phyloP scores from a whole-genome alignment of 495 filamentous ascomycete genomes.

The Neurospora tetraspora region DNA sequence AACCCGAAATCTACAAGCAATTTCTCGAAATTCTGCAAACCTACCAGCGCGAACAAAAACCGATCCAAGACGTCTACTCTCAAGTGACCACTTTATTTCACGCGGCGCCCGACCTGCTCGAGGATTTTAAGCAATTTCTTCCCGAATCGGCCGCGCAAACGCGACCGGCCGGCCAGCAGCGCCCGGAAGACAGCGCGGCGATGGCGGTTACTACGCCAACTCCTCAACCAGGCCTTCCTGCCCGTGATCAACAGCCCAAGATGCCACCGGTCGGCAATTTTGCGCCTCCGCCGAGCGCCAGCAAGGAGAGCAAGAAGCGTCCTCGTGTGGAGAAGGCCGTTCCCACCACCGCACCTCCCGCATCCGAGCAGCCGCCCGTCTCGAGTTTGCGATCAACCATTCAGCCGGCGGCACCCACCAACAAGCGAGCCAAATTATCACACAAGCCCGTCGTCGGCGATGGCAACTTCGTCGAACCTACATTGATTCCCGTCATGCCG shows the following conservation, averaged over 20 bases:
- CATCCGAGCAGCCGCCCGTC: constrained; percentile 23
- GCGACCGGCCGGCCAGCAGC: constrained; percentile 48
- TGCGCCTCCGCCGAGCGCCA: constrained; percentile 67
- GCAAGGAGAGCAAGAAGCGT: constrained; percentile 69
- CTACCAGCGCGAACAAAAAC: constrained; percentile 96
- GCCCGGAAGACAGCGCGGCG: constrained; percentile 47
- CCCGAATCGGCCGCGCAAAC: constrained; percentile 92
- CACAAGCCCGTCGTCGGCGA: constrained; percentile 53
- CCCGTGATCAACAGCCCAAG: constrained; percentile 45
- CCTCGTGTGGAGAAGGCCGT: constrained; percentile 34
- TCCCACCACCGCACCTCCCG: constrained; percentile 13
- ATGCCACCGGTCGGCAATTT: constrained; percentile 95
- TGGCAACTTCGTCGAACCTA: constrained; percentile 67
- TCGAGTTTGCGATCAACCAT: constrained; percentile 25
- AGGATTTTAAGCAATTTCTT: constrained; percentile 98
- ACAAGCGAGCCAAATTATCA: constrained; percentile 52
- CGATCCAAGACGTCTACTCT: constrained; percentile 95
- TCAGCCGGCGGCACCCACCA: constrained; percentile 18
- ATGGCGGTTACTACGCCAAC: constrained; percentile 45
- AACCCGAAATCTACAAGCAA: constrained; percentile 98
- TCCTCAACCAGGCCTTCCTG: constrained; percentile 33
- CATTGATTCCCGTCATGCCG: constrained; percentile 74
- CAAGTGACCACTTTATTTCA: constrained; percentile 94
- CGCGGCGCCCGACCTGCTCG: constrained; percentile 87
- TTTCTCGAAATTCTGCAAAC: constrained; percentile 98